Evolutionary conservation across 176 grass and related monocot genomes (phyloP).

Genomic region (Poa annua): DNA sequence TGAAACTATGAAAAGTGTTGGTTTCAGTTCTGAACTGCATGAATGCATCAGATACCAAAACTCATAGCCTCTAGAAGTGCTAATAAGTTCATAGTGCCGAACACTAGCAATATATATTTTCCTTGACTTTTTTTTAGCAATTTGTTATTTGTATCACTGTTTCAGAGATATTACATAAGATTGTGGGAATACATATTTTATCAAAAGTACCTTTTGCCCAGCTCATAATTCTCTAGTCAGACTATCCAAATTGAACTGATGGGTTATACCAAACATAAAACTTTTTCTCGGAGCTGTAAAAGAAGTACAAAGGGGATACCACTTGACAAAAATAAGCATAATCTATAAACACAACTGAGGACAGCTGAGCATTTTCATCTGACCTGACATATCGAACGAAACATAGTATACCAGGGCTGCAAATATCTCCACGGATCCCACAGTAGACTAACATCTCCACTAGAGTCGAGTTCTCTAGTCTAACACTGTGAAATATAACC

Average conservation of each 20-base stretch:
- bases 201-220: neutral
- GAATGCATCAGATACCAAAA: conserved; percentile 23
- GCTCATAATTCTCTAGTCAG: neutral
- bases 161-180: conserved; percentile 22
- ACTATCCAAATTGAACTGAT: conserved; percentile 10
- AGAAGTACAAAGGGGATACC: conserved; percentile 18
- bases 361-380: neutral
- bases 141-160: neutral
- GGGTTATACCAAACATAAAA: neutral
- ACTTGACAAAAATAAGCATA: conserved; percentile 4
- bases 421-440: neutral
- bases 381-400: conserved; percentile 4
- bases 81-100: neutral
- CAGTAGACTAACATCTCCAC: neutral
- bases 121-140: neutral
- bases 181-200: conserved; percentile 21
- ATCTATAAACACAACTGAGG: conserved; percentile 4
- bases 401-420: conserved; percentile 18
- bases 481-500: neutral
- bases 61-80: neutral
- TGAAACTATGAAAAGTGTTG: neutral
- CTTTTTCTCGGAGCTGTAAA: neutral
- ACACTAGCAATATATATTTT: conserved; percentile 10
- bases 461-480: neutral
- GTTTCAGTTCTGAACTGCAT: neutral